Conservation (phyloP, 208 protist genomes). For the Wallacemonas rigidus region DNA sequence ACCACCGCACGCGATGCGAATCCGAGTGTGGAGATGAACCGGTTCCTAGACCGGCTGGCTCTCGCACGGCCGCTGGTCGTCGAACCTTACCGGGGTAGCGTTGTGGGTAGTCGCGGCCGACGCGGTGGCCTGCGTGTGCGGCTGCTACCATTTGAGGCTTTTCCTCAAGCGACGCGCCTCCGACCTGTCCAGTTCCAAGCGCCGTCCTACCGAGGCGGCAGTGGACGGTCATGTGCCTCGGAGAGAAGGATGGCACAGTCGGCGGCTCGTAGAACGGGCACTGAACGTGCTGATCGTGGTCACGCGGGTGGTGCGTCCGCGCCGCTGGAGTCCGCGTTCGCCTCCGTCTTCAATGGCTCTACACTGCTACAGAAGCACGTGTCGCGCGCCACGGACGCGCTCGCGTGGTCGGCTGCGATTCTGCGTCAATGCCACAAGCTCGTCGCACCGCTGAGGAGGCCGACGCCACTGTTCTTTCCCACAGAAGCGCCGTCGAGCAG, state of each 20-base stretch:
- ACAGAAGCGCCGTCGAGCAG: background rate
- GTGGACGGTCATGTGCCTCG: background rate
- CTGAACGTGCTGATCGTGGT: background rate
- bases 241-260: background rate
- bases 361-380: conserved; percentile 50
- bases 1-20: conserved; percentile 13
- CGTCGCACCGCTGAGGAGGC: conserved; percentile 28
- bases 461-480: background rate
- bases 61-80: conserved; percentile 34
- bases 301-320: background rate
- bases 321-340: conserved; percentile 48
- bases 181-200: conserved; percentile 46
- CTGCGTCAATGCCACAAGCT: conserved; percentile 41
- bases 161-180: conserved; percentile 58
- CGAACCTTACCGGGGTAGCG: conserved; percentile 45
- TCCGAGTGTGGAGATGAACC: conserved; percentile 31
- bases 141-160: conserved; percentile 79
- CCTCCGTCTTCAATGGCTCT: conserved; percentile 45
- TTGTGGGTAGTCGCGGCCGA: conserved; percentile 32
- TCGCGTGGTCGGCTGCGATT: conserved; percentile 63
- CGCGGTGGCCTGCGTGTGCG: conserved; percentile 63
- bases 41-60: conserved; percentile 26
- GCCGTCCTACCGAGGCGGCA: background rate
- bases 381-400: conserved; percentile 49
- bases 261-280: no score